Percentiles rank a stretch among this genome's conserved stretches.
Conservation (phyloP, 2,329 filamentous ascomycete genomes). For the Monilinia polystroma region DNA sequence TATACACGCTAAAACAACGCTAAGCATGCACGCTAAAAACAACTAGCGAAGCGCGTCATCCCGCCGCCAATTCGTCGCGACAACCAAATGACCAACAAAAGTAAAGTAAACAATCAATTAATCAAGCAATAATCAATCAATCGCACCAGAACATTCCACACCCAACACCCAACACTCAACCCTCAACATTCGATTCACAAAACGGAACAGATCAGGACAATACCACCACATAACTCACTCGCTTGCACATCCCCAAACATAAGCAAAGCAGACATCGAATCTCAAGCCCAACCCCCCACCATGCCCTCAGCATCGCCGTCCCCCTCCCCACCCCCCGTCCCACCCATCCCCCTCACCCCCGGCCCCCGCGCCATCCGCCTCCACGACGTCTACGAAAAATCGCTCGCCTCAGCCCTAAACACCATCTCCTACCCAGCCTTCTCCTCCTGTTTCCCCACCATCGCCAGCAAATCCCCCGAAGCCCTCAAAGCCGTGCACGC, state of each 20-base stretch:
- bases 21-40: background rate
- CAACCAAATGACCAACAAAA: conserved; percentile 9
- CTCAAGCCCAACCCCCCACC: background rate
- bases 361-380: conserved; percentile 58
- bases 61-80: conserved; percentile 1
- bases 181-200: background rate
- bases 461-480: conserved; percentile 51
- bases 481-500: conserved; percentile 55
- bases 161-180: too few relatives aligned
- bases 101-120: background rate
- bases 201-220: too few relatives aligned
- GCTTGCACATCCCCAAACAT: too few relatives aligned
- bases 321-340: conserved; percentile 28
- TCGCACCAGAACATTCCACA: too few relatives aligned
- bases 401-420: conserved; percentile 53
- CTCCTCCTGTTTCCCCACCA: conserved; percentile 60
- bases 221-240: background rate
- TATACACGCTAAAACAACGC: background rate
- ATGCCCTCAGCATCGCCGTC: background rate
- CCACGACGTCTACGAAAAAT: conserved; percentile 52
- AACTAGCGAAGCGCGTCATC: conserved; percentile 5
- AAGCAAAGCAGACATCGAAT: background rate
- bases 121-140: background rate
- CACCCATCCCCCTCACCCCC: conserved; percentile 42
- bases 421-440: conserved; percentile 58